Conservation (phyloP, 192 early-diverging fungal genomes). For the Backusella macrospora region DNA sequence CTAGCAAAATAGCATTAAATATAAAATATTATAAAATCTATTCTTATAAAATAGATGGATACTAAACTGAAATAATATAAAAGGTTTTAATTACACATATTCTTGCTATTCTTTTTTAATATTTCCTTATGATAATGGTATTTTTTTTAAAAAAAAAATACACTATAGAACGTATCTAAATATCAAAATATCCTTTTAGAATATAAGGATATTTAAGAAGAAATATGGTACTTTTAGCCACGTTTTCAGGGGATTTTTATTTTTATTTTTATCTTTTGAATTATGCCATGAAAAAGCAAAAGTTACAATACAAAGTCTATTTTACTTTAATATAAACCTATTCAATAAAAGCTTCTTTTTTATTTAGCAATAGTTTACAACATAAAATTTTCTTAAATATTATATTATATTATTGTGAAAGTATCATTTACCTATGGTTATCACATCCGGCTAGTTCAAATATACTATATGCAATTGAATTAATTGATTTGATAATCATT, state of each 20-base stretch:
- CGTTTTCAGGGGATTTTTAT: not conserved
- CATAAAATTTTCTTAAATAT: not conserved
- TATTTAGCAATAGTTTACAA: not conserved
- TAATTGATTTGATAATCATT: not conserved
- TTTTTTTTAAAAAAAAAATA: too few species aligned
- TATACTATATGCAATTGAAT: conserved; percentile 7
- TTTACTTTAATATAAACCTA: not conserved
- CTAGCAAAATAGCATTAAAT: not conserved
- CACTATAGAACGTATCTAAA: not conserved
- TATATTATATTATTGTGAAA: not conserved
- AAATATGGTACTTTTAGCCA: not conserved
- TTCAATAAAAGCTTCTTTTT: not conserved
- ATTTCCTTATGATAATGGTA: too few species aligned
- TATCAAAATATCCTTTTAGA: not conserved
- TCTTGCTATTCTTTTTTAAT: too few species aligned
- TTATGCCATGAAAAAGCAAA: not conserved
- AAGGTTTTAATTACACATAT: too few species aligned
- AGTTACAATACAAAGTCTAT: not conserved
- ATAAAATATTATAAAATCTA: too few species aligned
- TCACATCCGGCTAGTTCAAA: not conserved
- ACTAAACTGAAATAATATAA: too few species aligned
- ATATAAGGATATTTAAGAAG: not conserved
- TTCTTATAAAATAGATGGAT: too few species aligned
- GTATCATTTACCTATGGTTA: not conserved
- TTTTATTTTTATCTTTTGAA: not conserved